These are phyloP conservation scores for Malassezia cuniculi DNA, from an alignment of 1,284 basidiomycete species.

Conservation along the genomic window DNA sequence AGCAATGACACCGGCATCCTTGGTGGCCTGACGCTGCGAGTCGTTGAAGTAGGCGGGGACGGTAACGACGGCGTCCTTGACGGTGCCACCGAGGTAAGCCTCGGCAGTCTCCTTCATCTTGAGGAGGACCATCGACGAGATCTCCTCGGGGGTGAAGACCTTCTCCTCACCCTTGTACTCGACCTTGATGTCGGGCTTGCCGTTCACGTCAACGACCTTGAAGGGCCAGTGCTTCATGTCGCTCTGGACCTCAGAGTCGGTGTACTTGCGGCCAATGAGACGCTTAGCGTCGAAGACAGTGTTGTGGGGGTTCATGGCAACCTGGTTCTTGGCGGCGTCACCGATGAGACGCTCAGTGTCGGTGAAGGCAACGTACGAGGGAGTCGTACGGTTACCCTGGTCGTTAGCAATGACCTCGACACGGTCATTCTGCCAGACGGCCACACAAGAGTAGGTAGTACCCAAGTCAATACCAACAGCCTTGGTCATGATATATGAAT, in stretches of 20 bases:
- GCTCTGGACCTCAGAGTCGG: conserved; percentile 75
- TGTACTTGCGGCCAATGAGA: conserved; percentile 73
- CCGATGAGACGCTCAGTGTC: conserved; percentile 86
- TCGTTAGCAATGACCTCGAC: conserved; percentile 86
- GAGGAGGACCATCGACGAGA: conserved; percentile 89
- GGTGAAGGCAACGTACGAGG: conserved; percentile 50
- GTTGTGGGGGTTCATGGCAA: conserved; percentile 52
- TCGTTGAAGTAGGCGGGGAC: conserved; percentile 97
- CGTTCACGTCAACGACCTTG: conserved; percentile 64
- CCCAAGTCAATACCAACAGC: conserved; percentile 86
- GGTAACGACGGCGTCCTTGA: conserved; percentile 73
- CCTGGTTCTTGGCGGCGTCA: conserved; percentile 86
- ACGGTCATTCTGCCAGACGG: conserved; percentile 96
- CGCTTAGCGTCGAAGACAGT: conserved; percentile 72
- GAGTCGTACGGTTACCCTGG: conserved; percentile 92
- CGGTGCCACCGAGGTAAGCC: conserved; percentile 72
- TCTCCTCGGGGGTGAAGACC: conserved; percentile 87
- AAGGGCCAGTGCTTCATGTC: conserved; percentile 95
- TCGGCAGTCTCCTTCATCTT: conserved; percentile 99
- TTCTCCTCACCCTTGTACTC: conserved; percentile 82
- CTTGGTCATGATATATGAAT: conserved; percentile 54
- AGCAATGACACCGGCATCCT: conserved; percentile 79
- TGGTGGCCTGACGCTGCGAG: conserved; percentile 87
- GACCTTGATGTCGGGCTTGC: conserved; percentile 78
- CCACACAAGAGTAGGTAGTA: conserved; percentile 56